phyloP scores from a whole-genome alignment of 495 filamentous ascomycete species.

The Coniosporium apollinis region DNA sequence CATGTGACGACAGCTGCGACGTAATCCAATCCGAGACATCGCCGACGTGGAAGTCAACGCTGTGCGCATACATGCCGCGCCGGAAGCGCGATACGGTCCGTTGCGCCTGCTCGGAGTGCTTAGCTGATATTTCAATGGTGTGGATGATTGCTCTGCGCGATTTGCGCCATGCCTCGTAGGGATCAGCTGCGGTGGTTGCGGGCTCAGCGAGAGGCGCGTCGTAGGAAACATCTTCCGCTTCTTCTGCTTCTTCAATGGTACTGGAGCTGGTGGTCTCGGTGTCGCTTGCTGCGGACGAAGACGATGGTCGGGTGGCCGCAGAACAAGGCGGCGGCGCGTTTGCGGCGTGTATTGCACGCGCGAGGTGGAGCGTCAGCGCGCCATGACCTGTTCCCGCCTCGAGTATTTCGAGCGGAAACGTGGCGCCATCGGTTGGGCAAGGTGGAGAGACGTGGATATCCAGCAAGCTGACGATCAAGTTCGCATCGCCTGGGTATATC shows the following conservation, averaged over 20 bases:
- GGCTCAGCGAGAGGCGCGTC: slow-evolving; percentile 8
- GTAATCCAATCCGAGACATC: slow-evolving; percentile 45
- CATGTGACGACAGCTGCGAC: slow-evolving; percentile 23
- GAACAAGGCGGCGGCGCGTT: slow-evolving; percentile 30
- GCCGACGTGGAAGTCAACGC: slow-evolving; percentile 59
- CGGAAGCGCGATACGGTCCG: slow-evolving; percentile 46
- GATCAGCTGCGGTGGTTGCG: slow-evolving; percentile 11
- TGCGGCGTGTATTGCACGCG: slow-evolving; percentile 57
- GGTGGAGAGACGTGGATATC: slow-evolving; percentile 45
- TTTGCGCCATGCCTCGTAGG: slow-evolving; percentile 26
- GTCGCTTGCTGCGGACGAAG: no score
- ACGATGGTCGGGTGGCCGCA: no score
- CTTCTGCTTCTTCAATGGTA: slow-evolving; percentile 4
- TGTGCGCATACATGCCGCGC: slow-evolving; percentile 44
- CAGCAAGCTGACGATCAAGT: slow-evolving; percentile 52
- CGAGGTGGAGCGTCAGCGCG: slow-evolving; percentile 53
- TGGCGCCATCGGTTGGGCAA: slow-evolving; percentile 11
- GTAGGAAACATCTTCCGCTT: not conserved
- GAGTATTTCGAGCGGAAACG: slow-evolving; percentile 44
- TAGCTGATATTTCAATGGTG: slow-evolving; percentile 44
- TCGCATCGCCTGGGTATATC: slow-evolving; percentile 60
- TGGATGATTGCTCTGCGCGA: slow-evolving; percentile 51
- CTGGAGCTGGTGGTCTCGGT: slow-evolving; percentile 3
- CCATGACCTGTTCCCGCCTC: slow-evolving; percentile 74
- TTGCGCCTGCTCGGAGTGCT: slow-evolving; percentile 42